These are phyloP conservation scores for Bonnemaisonia californica DNA, from an alignment of 31 red algal genomes.

Conservation along the genomic window DNA sequence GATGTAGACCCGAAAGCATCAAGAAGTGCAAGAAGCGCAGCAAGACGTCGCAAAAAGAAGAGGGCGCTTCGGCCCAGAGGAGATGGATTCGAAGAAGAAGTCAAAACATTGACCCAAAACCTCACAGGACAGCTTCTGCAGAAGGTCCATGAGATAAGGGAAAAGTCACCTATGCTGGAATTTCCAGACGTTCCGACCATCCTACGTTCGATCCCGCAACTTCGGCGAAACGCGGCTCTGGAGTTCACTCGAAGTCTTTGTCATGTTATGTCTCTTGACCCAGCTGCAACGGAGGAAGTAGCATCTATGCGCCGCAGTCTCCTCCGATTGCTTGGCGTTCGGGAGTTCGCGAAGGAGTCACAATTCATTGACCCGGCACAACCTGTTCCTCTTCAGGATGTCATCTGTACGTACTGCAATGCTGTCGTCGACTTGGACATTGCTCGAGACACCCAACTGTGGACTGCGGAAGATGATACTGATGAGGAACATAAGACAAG, in stretches of 20 bases:
- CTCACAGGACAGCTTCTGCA: slow-evolving; percentile 60
- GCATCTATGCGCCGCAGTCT: slow-evolving; percentile 68
- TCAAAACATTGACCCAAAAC: slow-evolving; percentile 39
- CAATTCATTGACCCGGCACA: slow-evolving; percentile 70
- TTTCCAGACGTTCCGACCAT: slow-evolving; percentile 68
- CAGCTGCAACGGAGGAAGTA: slow-evolving; percentile 65
- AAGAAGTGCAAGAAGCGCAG: background rate
- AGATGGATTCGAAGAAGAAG: slow-evolving; percentile 76
- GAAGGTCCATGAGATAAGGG: slow-evolving; percentile 82
- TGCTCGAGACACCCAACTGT: slow-evolving; percentile 71
- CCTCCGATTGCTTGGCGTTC: slow-evolving; percentile 78
- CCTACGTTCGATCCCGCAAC: slow-evolving; percentile 5
- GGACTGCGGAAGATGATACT: slow-evolving; percentile 26
- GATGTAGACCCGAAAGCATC: background rate
- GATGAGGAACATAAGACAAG: slow-evolving; percentile 8
- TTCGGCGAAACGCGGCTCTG: slow-evolving; percentile 65
- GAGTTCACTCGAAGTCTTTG: slow-evolving; percentile 82
- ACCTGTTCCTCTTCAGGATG: slow-evolving; percentile 67
- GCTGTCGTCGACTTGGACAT: slow-evolving; percentile 85
- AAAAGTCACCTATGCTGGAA: slow-evolving; percentile 57
- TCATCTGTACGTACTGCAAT: slow-evolving; percentile 85
- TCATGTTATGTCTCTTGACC: slow-evolving; percentile 69
- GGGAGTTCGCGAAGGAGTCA: slow-evolving; percentile 81
- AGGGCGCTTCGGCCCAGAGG: slow-evolving; percentile 48
- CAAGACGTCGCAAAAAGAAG: slow-evolving; percentile 25